Percentiles rank a stretch among this genome's conserved stretches.
phyloP scores from a whole-genome alignment of 345 rosid genomes.

The Citrus hindsii region DNA sequence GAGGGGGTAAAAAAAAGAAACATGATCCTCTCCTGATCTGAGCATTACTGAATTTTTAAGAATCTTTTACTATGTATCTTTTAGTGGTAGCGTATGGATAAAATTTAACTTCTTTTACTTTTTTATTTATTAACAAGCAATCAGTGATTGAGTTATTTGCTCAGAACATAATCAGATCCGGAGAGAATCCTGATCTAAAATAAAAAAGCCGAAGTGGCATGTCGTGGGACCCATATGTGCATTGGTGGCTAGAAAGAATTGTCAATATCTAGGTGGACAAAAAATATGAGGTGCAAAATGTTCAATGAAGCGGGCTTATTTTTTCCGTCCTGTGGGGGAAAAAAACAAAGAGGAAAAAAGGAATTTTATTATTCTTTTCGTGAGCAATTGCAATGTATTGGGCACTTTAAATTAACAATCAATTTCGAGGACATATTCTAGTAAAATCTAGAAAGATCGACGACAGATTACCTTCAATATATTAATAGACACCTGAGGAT shows the following conservation, averaged over 20 bases:
- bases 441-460: not conserved
- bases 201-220: conserved; percentile 4
- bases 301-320: not conserved
- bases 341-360: not conserved
- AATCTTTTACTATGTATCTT: too few relatives aligned
- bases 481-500: not conserved
- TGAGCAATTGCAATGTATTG: not conserved
- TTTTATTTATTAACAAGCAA: too few relatives aligned
- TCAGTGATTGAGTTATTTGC: too few relatives aligned
- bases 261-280: conserved; percentile 10
- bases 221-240: not conserved
- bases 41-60: too few relatives aligned
- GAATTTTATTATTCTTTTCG: conserved; percentile 1
- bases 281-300: conserved; percentile 1
- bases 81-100: too few relatives aligned
- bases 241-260: conserved; percentile 6
- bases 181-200: not conserved
- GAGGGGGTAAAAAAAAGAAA: not conserved
- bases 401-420: not conserved
- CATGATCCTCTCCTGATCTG: too few relatives aligned
- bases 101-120: too few relatives aligned
- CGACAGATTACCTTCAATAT: not conserved
- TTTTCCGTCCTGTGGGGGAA: not conserved
- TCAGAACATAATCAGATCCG: too few relatives aligned
- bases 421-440: not conserved